These are phyloP conservation scores for Penicillium coffeae DNA, from an alignment of 495 filamentous ascomycete species.

Conservation along the genomic window DNA sequence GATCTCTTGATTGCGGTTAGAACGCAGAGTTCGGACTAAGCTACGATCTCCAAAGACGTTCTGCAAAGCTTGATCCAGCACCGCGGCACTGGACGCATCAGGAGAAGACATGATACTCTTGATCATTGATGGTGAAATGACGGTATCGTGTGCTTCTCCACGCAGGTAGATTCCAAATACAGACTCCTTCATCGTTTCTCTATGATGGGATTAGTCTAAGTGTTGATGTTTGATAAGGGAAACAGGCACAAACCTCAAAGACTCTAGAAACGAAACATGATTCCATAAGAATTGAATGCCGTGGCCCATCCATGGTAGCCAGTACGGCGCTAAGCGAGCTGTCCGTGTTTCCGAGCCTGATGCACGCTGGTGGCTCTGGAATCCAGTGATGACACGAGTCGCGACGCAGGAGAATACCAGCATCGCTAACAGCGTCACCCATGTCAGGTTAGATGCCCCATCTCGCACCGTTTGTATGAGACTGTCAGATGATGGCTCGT, in stretches of 20 bases:
- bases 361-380: constrained; percentile 27
- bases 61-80: constrained; percentile 38
- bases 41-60: constrained; percentile 50
- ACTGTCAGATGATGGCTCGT: constrained; percentile 8
- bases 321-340: constrained; percentile 52
- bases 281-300: constrained; percentile 43
- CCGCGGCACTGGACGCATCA: constrained; percentile 25
- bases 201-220: constrained; percentile 20
- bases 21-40: constrained; percentile 27
- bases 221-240: background rate
- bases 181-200: constrained; percentile 36
- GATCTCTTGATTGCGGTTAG: constrained; percentile 32
- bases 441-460: constrained; percentile 15
- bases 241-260: constrained; percentile 35
- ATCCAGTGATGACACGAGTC: constrained; percentile 39
- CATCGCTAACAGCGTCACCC: constrained; percentile 22
- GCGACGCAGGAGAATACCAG: constrained; percentile 29
- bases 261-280: constrained; percentile 37
- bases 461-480: constrained; percentile 18
- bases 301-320: constrained; percentile 57
- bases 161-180: constrained; percentile 53
- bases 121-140: constrained; percentile 49
- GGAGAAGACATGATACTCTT: constrained; percentile 39
- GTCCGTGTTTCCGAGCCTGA: constrained; percentile 18
- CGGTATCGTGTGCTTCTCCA: constrained; percentile 45